Evolutionary conservation across 768 basidiomycete genomes (phyloP).

Genomic region (Holtermannia corniformis): DNA sequence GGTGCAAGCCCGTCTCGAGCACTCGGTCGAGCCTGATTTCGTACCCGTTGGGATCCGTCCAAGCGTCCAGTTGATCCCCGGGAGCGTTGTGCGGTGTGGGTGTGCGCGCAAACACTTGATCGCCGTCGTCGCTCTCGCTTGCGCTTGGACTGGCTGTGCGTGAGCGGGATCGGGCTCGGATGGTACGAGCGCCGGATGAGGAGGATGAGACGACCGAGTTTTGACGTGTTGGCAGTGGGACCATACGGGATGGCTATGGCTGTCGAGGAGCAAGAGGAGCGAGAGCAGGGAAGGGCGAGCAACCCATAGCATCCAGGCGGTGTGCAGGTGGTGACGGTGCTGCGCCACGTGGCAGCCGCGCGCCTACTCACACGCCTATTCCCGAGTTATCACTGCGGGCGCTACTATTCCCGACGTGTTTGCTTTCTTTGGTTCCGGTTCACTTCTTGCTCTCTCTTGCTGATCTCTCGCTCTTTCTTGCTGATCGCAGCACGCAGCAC

Average conservation of each 20-base stretch:
- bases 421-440: neutral
- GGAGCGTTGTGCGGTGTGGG: neutral
- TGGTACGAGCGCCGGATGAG: conserved; percentile 8
- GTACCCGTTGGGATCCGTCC: neutral
- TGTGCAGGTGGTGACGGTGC: too few species aligned
- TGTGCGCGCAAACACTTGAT: neutral
- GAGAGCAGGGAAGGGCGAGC: too few species aligned
- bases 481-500: neutral
- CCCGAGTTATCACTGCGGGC: too few species aligned
- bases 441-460: neutral
- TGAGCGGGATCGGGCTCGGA: conserved; percentile 6
- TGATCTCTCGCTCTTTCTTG: neutral
- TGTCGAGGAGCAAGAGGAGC: too few species aligned
- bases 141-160: neutral
- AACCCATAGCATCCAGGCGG: too few species aligned
- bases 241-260: too few species aligned
- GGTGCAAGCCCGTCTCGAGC: neutral
- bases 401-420: neutral
- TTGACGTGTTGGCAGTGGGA: conserved; percentile 6
- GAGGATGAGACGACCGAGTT: conserved; percentile 9
- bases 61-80: neutral
- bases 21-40: neutral
- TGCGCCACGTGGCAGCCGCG: too few species aligned
- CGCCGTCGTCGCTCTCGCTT: neutral
- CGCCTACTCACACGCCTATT: too few species aligned